Percentiles rank a stretch among this genome's conserved stretches.
Conservation (phyloP, 805 yeast species). For the Ogataea neopini region DNA sequence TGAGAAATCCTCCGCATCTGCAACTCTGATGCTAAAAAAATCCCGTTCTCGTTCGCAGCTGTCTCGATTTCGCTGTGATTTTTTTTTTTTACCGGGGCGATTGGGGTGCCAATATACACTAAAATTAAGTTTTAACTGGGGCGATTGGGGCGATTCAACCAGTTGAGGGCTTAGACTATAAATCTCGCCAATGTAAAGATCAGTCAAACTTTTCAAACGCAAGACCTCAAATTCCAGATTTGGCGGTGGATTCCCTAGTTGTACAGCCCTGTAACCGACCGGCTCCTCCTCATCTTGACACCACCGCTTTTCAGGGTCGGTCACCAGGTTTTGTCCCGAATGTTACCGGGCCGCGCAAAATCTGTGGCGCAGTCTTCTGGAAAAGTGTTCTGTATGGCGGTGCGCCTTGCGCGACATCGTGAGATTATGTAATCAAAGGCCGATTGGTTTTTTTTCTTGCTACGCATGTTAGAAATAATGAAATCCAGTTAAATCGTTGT, state of each 20-base stretch:
- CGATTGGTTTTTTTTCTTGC: not conserved
- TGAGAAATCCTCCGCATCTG: constrained; percentile 8
- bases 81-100: constrained; percentile 1
- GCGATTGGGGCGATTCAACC: not conserved
- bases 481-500: not conserved
- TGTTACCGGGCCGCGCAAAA: not conserved
- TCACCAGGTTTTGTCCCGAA: not conserved
- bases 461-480: not conserved
- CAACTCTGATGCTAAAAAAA: constrained; percentile 2
- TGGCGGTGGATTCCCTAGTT: too few relatives aligned
- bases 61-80: constrained; percentile 2
- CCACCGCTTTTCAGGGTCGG: not conserved
- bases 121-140: not conserved
- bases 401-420: not conserved
- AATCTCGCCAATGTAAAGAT: too few relatives aligned
- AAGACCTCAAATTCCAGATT: too few relatives aligned
- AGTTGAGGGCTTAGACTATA: too few relatives aligned
- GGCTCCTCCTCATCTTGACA: not conserved
- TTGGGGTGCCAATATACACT: not conserved
- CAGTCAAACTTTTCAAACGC: too few relatives aligned
- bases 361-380: not conserved
- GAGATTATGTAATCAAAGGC: not conserved
- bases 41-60: constrained; percentile 2
- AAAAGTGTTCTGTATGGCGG: not conserved
- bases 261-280: not conserved